A percentile compares a stretch with the other conserved stretches of the same genome.
phyloP scores from a whole-genome alignment of 2,329 filamentous ascomycete species.

The Nemania abortiva region DNA sequence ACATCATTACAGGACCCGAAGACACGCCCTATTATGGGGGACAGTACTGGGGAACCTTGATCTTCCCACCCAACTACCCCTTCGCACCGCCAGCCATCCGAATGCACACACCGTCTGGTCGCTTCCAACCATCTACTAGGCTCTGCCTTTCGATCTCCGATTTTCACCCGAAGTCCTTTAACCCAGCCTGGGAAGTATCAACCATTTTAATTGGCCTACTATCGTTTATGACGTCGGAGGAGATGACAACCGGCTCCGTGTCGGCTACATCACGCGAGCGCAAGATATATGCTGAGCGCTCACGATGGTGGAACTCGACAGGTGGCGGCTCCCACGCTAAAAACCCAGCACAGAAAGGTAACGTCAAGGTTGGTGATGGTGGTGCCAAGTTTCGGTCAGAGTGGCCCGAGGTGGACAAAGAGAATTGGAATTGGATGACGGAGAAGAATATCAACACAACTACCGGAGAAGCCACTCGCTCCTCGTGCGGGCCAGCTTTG shows the following conservation, averaged over 20 bases:
- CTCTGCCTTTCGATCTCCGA: constrained; percentile 96
- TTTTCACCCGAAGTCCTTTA: constrained; percentile 98
- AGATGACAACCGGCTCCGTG: constrained; percentile 96
- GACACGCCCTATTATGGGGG: constrained; percentile 93
- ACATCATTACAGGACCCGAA: constrained; percentile 93
- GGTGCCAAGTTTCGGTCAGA: constrained; percentile 89
- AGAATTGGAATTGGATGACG: constrained; percentile 94
- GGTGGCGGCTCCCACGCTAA: constrained; percentile 81
- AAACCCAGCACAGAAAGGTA: constrained; percentile 72
- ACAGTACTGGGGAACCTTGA: constrained; percentile 97
- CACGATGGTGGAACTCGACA: constrained; percentile 96
- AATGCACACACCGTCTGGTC: constrained; percentile 97
- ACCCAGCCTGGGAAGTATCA: constrained; percentile 97
- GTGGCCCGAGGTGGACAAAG: constrained; percentile 88
- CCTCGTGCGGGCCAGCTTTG: constrained; percentile 65
- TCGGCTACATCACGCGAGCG: constrained; percentile 82
- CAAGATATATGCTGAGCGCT: constrained; percentile 79
- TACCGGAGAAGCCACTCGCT: constrained; percentile 74
- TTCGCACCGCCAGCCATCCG: constrained; percentile 97
- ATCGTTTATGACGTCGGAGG: constrained; percentile 98
- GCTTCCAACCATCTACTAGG: constrained; percentile 92
- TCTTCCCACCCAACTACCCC: constrained; percentile 96
- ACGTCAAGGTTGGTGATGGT: constrained; percentile 91
- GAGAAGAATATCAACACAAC: constrained; percentile 81
- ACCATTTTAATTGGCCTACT: constrained; percentile 95